These are phyloP conservation scores for Ophidiomyces ophidiicola DNA, from an alignment of 2,329 filamentous ascomycete genomes.

Conservation along the genomic window DNA sequence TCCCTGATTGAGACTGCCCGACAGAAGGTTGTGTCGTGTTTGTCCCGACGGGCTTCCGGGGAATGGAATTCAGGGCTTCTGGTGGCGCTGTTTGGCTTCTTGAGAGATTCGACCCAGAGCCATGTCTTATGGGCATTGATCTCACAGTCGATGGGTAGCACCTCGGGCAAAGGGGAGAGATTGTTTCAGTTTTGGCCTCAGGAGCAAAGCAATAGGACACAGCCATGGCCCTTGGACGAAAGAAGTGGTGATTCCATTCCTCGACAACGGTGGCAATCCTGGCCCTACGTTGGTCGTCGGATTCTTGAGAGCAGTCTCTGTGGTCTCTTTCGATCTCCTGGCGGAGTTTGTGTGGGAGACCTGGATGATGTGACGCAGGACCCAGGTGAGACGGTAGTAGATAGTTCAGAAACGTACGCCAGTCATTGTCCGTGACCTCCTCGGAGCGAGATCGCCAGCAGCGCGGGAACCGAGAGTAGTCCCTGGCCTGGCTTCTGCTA, in stretches of 20 bases:
- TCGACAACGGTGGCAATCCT: slow-evolving; percentile 30
- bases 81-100: slow-evolving; percentile 7
- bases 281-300: slow-evolving; percentile 28
- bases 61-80: slow-evolving; percentile 9
- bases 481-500: slow-evolving; percentile 30
- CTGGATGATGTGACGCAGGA: slow-evolving; percentile 25
- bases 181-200: slow-evolving; percentile 23
- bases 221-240: slow-evolving; percentile 26
- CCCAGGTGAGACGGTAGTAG: slow-evolving; percentile 32
- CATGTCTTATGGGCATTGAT: slow-evolving; percentile 19
- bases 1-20: background rate
- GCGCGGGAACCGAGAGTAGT: slow-evolving; percentile 32
- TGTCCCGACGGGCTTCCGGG: slow-evolving; percentile 13
- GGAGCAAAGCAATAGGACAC: slow-evolving; percentile 28
- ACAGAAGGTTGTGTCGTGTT: background rate
- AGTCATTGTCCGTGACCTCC: slow-evolving; percentile 32
- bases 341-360: slow-evolving; percentile 28
- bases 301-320: slow-evolving; percentile 33
- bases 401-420: slow-evolving; percentile 34
- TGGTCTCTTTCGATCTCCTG: slow-evolving; percentile 32
- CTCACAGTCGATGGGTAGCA: slow-evolving; percentile 31
- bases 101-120: slow-evolving; percentile 11
- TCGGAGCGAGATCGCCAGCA: slow-evolving; percentile 28
- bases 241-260: slow-evolving; percentile 36
- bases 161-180: slow-evolving; percentile 29